Evolutionary conservation across 768 basidiomycete genomes (phyloP), one percentile per base, ranked within the genome.

Genomic region (Tylopilus plumbeoviolaceoides): DNA sequence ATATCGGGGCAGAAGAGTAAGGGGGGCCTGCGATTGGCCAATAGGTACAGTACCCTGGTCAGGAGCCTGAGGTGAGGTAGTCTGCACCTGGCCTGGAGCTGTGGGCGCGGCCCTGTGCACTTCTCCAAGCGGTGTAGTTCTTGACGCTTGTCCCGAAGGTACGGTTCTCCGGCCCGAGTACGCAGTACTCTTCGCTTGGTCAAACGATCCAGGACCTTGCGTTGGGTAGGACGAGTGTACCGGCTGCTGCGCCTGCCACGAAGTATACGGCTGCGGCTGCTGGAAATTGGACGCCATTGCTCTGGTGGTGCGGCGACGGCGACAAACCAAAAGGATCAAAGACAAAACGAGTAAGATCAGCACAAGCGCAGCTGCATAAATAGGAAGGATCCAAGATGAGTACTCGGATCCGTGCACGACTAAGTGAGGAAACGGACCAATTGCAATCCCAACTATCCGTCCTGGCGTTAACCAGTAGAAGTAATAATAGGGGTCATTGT

Each of bases 391-490:
- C 18, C 14, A 10, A 7, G 31, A 2, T 5, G 17, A 6, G 38
- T 4, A 1, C 20, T 27, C 12, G 2, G 23, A 40, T n/a, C n/a
- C n/a, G 7, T 17, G 7, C 4, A 2, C 11, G 20, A 18, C 1
- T n/a, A 30, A 2, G 23, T 20, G 25, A 18, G 25, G n/a, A n/a
- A 30, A 54, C 65, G 18, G 7, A 70, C 67, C 69, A 41, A 68
- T 8, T 14, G 59, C 58, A 7, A 69, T 42, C 12, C 60, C 67
- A n/a, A 30, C 60, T 50, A 68, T 64, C 20, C 68, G 62, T 5
- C 53, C 64, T 12, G 64, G 64, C 8, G 66, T 45, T 39, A 68
- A 31, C 61, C 66, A 63, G n/a, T n/a, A n/a, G n/a, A n/a, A n/a
- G n/a, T n/a, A n/a, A 25, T 58, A 50, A 47, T 54, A 58, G 51